Evolutionary conservation across 345 rosid genomes (phyloP).

Genomic region (rapeseed (Brassica napus)): DNA sequence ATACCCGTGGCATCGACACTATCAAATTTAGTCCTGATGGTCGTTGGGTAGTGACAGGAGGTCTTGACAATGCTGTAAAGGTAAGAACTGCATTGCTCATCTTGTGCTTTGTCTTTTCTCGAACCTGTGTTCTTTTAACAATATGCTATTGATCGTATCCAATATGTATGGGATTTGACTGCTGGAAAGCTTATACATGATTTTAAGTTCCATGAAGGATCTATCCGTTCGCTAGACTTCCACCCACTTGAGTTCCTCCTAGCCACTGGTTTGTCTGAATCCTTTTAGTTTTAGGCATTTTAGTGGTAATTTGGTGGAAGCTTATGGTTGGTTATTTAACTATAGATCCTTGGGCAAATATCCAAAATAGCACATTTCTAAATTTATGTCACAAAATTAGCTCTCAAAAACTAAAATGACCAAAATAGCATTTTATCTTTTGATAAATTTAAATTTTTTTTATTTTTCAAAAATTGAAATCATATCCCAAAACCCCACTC

Average conservation of each 20-base stretch:
- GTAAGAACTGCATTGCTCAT: conserved; percentile 42
- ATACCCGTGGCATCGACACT: conserved; percentile 70
- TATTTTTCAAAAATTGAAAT: no score
- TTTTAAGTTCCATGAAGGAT: conserved; percentile 90
- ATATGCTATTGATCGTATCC: neutral
- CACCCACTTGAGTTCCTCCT: conserved; percentile 97
- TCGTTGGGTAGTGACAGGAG: conserved; percentile 99
- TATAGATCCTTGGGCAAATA: neutral
- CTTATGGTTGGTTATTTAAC: conserved; percentile 3
- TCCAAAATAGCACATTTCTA: no score
- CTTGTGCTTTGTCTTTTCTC: neutral
- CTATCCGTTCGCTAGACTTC: conserved; percentile 78
- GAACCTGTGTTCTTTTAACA: neutral
- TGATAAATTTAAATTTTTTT: no score
- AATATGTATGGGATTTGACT: conserved; percentile 68
- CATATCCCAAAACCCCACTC: no score
- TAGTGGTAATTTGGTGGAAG: neutral
- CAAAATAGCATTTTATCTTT: no score
- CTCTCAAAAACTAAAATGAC: no score
- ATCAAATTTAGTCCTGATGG: conserved; percentile 95
- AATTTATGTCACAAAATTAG: no score
- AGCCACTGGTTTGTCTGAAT: conserved; percentile 69
- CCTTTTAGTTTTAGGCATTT: conserved; percentile 11
- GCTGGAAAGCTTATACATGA: conserved; percentile 99
- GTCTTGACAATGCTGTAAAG: conserved; percentile 88